These are phyloP conservation scores for Annulohypoxylon maeteangense DNA, from an alignment of 495 filamentous ascomycete species.

Conservation along the genomic window DNA sequence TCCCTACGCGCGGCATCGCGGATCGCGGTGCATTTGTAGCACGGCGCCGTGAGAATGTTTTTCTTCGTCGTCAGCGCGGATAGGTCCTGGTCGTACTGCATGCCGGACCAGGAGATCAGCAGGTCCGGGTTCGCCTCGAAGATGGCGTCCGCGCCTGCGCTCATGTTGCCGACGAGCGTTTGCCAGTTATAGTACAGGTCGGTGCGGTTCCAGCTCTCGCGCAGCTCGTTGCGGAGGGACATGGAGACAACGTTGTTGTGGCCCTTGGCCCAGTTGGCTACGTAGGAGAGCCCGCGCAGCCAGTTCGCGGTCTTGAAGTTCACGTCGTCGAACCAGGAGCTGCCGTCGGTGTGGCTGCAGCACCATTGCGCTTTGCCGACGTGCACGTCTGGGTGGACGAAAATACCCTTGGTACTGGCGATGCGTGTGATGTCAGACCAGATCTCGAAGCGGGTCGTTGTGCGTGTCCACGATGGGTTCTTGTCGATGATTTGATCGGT, in stretches of 20 bases:
- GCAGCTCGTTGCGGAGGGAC: slow-evolving; percentile 65
- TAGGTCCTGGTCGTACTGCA: slow-evolving; percentile 64
- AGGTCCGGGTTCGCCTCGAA: slow-evolving; percentile 62
- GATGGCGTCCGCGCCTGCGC: slow-evolving; percentile 56
- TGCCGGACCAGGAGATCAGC: slow-evolving; percentile 66
- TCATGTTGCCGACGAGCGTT: slow-evolving; percentile 63
- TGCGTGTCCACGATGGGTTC: slow-evolving; percentile 57
- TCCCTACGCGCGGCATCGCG: slow-evolving; percentile 51
- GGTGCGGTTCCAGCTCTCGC: slow-evolving; percentile 48
- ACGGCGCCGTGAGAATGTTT: slow-evolving; percentile 55
- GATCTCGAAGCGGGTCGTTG: slow-evolving; percentile 59
- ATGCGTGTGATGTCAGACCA: slow-evolving; percentile 56
- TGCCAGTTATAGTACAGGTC: slow-evolving; percentile 62
- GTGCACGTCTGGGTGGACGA: slow-evolving; percentile 67
- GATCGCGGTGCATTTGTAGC: slow-evolving; percentile 55
- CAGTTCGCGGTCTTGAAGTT: slow-evolving; percentile 63
- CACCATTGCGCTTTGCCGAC: slow-evolving; percentile 69
- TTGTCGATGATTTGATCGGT: slow-evolving; percentile 54
- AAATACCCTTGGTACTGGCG: slow-evolving; percentile 57
- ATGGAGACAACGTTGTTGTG: slow-evolving; percentile 60
- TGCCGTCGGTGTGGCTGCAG: slow-evolving; percentile 63
- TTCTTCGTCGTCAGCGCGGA: slow-evolving; percentile 56
- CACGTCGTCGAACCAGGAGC: slow-evolving; percentile 66
- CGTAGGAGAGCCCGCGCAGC: slow-evolving; percentile 61
- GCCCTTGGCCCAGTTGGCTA: slow-evolving; percentile 60